Base-by-base conservation (phyloP, 441 rosid species). In the Gossypium aridum region DNA sequence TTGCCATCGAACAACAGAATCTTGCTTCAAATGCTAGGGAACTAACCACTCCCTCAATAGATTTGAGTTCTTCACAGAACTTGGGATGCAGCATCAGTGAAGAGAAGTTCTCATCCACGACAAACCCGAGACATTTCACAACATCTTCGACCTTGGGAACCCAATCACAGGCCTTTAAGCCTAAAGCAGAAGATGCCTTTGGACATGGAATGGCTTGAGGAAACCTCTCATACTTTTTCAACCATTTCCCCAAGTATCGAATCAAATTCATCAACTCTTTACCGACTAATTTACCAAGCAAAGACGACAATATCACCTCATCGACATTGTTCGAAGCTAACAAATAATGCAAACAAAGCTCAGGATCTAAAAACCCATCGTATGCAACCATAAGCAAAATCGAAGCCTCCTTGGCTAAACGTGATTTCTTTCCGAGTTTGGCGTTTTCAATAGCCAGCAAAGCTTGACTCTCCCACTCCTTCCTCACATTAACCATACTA, bases 121-220 rank as follows among this genome's bases (percentile, higher is more conserved):
- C 72, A 74, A 90, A 62, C 73, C 90, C 89, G 39, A 90, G 80
- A 64, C 84, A 92, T 77, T 85, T 87, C 39, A 80, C 85, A 22
- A 91, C 77, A 71, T 90, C 86, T 80, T 87, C 90, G 39, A 91
- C 89, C 67, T 80, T 87, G 31, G 99, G 99, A 83, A 92, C 89
- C 96, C 92, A 91, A 71, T 87, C 86, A 82, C 97, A 90, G 47
- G 85, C 88, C 74, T 80, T 75, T 81, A 90, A 77, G 53, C 89
- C 91, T 25, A 92, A 77, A 69, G 63, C 22, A 47, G 86, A 73
- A 2, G 86, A 82, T 12, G 90, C 97, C 80, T 84, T 79, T 1
- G 91, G 91, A 34, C 98, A 95, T 10, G 94, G 96, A 78, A 77
- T 80, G 31, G 88, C 98, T 78, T 85, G 89, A 70, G 99, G 96